Evolutionary conservation across 805 yeast species (phyloP), one percentile per base, ranked within the genome.

Genomic region (Kazachstania kunashirensis): DNA sequence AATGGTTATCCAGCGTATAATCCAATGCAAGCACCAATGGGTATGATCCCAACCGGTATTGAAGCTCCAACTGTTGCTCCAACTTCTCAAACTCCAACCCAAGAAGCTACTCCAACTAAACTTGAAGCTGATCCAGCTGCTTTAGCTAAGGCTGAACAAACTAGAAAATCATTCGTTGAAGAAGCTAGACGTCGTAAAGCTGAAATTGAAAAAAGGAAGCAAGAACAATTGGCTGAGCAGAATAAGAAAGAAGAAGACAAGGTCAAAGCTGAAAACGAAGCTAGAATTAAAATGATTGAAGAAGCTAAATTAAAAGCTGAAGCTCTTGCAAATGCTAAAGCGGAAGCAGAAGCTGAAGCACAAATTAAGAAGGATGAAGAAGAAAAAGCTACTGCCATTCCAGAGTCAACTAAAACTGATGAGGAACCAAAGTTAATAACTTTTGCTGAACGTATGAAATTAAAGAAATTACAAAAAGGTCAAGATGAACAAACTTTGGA

Each of bases 111-210:
- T 27, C 45, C 52, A 50, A 54, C 25, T 29, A 27, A 34, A 15
- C 15, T 53, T 21, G 49, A 31, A 16, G 26, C 12, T 3, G 36
- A 34, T 11, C 10, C 10, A 25, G 31, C 23, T 13, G 35, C 41
- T 19, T 17, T 17, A 4, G 29, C 44, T 12, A 46, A 49, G 16
- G 47, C 56, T 15, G 57, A 50, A 34, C 42, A 39, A 23, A 45
- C 48, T 6, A 53, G 44, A 34, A 52, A 48, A 37, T 47, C 47
- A 15, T 54, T 55, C 33, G 40, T 55, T 34, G 59, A 55, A 42
- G 51, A 52, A 28, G 56, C 50, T 15, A 50, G 45, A 34, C 43
- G 44, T 30, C 52, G 59, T 32, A 55, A 55, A 35, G 58, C 52
- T 15, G 52, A 48, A 29, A 37, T 53, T 30, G 58, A 55, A 36